phyloP scores from a whole-genome alignment of 805 yeast genomes.

The Wickerhamiella brachini region DNA sequence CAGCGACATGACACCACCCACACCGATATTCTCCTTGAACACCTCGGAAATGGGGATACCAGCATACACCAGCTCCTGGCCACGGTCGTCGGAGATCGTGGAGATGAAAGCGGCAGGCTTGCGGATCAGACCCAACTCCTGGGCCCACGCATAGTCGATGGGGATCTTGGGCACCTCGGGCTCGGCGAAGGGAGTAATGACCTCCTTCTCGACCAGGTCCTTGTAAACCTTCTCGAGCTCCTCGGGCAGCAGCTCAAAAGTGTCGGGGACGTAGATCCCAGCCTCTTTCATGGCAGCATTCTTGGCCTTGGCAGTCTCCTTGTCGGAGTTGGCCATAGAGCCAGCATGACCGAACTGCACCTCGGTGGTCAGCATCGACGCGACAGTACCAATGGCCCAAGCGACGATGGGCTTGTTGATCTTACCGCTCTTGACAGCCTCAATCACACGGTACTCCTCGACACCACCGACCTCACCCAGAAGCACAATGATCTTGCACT shows the following conservation, averaged over 20 bases:
- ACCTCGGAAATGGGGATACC: slow-evolving; percentile 35
- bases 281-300: slow-evolving; percentile 76
- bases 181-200: slow-evolving; percentile 28
- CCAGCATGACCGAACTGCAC: slow-evolving; percentile 54
- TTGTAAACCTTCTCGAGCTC: slow-evolving; percentile 51
- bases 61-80: slow-evolving; percentile 33
- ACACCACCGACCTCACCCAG: slow-evolving; percentile 64
- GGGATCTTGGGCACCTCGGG: slow-evolving; percentile 36
- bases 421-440: slow-evolving; percentile 48
- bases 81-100: slow-evolving; percentile 35
- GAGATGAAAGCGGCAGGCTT: slow-evolving; percentile 37
- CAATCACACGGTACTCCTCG: slow-evolving; percentile 58
- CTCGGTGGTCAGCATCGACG: slow-evolving; percentile 58
- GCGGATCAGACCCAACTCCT: slow-evolving; percentile 33
- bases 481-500: slow-evolving; percentile 50
- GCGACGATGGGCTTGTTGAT: slow-evolving; percentile 59
- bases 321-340: slow-evolving; percentile 55
- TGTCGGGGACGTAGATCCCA: slow-evolving; percentile 83
- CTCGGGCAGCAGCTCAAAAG: slow-evolving; percentile 37
- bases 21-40: slow-evolving; percentile 34
- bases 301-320: slow-evolving; percentile 54
- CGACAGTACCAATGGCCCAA: slow-evolving; percentile 59
- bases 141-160: slow-evolving; percentile 35
- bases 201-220: slow-evolving; percentile 36
- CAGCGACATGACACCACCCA: slow-evolving; percentile 35